These are phyloP conservation scores for Circinella umbellata DNA, from an alignment of 371 early-diverging fungal species.

Conservation along the genomic window DNA sequence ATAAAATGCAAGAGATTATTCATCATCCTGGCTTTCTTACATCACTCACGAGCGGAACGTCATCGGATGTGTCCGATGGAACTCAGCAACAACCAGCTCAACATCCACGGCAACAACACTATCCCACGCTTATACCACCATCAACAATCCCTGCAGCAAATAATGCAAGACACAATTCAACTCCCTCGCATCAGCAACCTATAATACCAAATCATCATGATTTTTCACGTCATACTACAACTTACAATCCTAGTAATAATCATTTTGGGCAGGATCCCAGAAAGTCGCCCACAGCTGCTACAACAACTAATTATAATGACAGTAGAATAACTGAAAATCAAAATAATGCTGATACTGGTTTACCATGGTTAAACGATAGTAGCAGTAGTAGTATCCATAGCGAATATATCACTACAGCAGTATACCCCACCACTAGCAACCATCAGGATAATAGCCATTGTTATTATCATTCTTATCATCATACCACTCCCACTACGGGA, in stretches of 20 bases:
- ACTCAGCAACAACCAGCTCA: neutral
- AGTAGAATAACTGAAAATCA: neutral
- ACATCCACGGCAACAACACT: neutral
- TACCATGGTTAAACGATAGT: neutral
- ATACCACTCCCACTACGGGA: neutral
- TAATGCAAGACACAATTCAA: neutral
- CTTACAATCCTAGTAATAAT: neutral
- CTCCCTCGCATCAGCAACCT: conserved; percentile 2
- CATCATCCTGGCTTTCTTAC: neutral
- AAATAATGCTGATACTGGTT: neutral
- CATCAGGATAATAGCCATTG: too few relatives aligned
- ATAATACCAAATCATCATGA: neutral
- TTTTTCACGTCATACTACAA: neutral
- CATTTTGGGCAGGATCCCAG: conserved; percentile 3
- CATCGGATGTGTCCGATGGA: conserved; percentile 10
- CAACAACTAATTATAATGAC: neutral
- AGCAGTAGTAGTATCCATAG: too few relatives aligned
- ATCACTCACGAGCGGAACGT: neutral
- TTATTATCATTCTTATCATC: neutral
- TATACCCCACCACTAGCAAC: neutral
- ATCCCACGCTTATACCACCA: conserved; percentile 1
- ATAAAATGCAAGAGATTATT: neutral
- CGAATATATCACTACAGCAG: neutral
- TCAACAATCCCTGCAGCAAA: neutral
- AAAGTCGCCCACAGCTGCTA: neutral